Base-by-base conservation (phyloP, 2,329 filamentous ascomycete species). In the Acrocalymma vagum region DNA sequence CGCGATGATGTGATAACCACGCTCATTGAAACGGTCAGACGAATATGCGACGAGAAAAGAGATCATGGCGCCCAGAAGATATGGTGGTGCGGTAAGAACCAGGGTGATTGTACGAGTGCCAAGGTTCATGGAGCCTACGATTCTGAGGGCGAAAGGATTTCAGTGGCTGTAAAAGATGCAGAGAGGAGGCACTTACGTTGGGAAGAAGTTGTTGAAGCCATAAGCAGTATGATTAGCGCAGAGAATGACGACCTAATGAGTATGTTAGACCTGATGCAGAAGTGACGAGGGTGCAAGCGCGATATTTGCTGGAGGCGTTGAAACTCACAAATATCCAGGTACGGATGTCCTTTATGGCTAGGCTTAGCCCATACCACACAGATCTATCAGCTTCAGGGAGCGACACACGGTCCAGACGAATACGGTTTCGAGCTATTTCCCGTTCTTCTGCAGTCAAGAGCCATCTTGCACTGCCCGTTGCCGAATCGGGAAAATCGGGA, bases 1-100 rank as follows among this genome's bases (percentile, higher is more conserved):
- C 17, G 31, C 26, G 23, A 43, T 45, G 31, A 55, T 55, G 25
- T 53, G 49, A 17, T 34, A 48, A 13, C 40, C 41, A 7, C 43
- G 41, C 22, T 53, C 48, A 10, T 50, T 51, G 14, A 25, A 25
- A 24, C 43, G 35, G 16, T 47, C 46, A 2, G 41, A 45, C 5
- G 32, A 43, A 24, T 35, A 53, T 4, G 44, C 46, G 4, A 50
- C 33, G 13, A 24, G 27, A 31, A 55, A 45, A 7, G 45, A 48
- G 10, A 53, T 38, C 3, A 44, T 20, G 14, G 45, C 45, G 3
- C 45, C 43, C 3, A 55, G 9, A 3, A 53, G 16, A 17, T 56
- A 51, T 2, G 45, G 45, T 4, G 48, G 48, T 2, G 48, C 45
- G 6, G 51, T 54, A 2, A 43, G 31, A 9, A 48, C 28, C 0